Base-by-base conservation (phyloP, 805 yeast species). In the Kuraishia hungarica region DNA sequence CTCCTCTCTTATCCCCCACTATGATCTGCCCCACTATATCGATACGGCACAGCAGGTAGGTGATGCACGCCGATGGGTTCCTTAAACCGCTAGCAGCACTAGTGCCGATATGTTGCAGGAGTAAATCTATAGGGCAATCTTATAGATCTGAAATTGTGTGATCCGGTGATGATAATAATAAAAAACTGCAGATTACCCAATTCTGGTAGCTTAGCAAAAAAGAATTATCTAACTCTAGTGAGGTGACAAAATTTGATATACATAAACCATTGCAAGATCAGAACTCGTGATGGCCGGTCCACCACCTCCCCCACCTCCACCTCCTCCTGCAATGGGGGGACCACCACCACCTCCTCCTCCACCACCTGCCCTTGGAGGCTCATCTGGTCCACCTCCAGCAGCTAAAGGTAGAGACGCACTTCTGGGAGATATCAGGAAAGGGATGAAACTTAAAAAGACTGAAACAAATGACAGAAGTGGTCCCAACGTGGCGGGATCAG, bases 381-480 rank as follows among this genome's bases (percentile, higher is more conserved):
- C 43, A 35, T 35, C 43, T 17, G 60, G 65, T 51, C 59, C 65
- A 35, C 72, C 63, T 39, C 47, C 52, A 6, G 58, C 64, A 15
- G 59, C 69, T 8, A 64, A 71, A 10, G 77, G 75, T 20, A 69
- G 83, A 66, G 78, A 78, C 58, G 84, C 85, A 1, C 66, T 93
- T 53, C 74, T 93, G 24, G 89, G 94, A 29, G 96, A 89, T 66
- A 93, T 93, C 60, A 81, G 90, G 63, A 87, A 87, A 58, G 93
- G 92, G 22, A 71, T 65, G 53, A 68, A 62, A 51, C 73, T 86
- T 55, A 85, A 83, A 63, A 83, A 86, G 59, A 82, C 89, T 1
- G 72, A 68, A 58, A 80, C 97, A 58, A 72, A 79, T 70, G 84
- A 81, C 74, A 71, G 97, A 71, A 81, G 87, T 56, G 81, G 78